Conservation (phyloP, 352 stramenopile species). For the Phytophthora cryptogea region DNA sequence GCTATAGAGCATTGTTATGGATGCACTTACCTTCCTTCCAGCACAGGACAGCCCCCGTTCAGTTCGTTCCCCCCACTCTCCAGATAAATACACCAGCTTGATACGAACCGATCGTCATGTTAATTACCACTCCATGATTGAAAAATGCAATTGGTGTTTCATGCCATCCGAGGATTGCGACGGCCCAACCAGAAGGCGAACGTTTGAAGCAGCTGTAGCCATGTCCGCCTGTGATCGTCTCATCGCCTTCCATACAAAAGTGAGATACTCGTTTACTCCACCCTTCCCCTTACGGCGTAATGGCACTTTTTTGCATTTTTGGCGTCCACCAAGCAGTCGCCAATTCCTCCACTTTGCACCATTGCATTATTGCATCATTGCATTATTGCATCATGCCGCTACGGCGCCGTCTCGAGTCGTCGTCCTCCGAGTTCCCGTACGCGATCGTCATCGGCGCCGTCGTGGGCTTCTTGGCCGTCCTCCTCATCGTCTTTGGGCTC, state of each 20-base stretch:
- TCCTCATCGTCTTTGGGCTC: slow-evolving; percentile 31
- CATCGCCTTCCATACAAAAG: neutral
- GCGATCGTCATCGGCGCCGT: slow-evolving; percentile 32
- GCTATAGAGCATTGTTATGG: too few relatives aligned
- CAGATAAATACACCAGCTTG: neutral
- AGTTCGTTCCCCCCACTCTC: neutral
- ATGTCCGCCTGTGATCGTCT: neutral
- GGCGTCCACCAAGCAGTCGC: neutral
- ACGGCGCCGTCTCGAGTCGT: slow-evolving; percentile 1
- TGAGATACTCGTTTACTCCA: neutral
- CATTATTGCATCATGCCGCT: slow-evolving; percentile 3
- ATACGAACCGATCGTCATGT: neutral
- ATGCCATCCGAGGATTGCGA: too few relatives aligned
- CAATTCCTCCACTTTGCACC: too few relatives aligned
- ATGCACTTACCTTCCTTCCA: neutral
- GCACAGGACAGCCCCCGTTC: neutral
- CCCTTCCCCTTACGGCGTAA: too few relatives aligned
- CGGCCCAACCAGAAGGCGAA: too few relatives aligned
- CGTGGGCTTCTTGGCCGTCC: slow-evolving; percentile 34
- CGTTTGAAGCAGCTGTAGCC: neutral
- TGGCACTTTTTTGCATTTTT: slow-evolving; percentile 1
- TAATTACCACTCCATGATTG: too few relatives aligned
- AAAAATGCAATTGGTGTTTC: neutral
- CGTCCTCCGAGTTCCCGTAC: slow-evolving; percentile 30
- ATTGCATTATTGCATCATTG: slow-evolving; percentile 1